phyloP scores from a whole-genome alignment of 345 rosid genomes.

The Syzygium oleosum region DNA sequence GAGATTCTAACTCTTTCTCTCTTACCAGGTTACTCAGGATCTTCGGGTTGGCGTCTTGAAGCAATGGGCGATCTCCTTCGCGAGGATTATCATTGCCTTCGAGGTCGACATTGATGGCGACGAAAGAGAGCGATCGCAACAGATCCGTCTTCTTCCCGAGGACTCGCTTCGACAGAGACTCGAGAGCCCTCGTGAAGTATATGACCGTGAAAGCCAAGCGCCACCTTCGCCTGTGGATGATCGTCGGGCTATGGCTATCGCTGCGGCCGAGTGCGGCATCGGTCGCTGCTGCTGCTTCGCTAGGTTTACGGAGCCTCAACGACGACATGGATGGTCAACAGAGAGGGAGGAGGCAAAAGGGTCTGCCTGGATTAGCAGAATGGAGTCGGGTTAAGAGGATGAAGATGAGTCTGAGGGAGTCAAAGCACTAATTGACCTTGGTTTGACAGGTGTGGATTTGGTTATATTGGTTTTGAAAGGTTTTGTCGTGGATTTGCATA shows the following conservation, averaged over 20 bases:
- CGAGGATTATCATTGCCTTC: constrained; percentile 19
- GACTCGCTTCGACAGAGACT: not conserved
- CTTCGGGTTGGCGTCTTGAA: not conserved
- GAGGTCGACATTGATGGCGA: constrained; percentile 14
- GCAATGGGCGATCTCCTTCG: constrained; percentile 23
- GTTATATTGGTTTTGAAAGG: not conserved
- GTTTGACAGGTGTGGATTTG: not conserved
- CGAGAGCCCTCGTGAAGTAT: constrained; percentile 19
- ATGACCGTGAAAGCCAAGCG: constrained; percentile 36
- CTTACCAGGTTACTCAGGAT: not conserved
- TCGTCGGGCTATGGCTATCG: too few species aligned
- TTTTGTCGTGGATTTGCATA: not conserved
- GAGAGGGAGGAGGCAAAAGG: not conserved
- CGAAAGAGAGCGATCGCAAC: constrained; percentile 1
- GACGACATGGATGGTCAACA: not conserved
- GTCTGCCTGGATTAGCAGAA: not conserved
- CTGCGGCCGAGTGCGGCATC: accelerated
- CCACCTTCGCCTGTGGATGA: constrained; percentile 20
- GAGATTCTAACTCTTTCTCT: not conserved
- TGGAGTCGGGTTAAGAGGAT: not conserved
- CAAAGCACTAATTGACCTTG: not conserved
- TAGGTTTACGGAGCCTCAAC: not conserved
- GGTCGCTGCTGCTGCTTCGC: not conserved
- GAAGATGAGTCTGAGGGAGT: not conserved
- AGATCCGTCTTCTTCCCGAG: not conserved